Conservation (phyloP, 371 early-diverging fungal species). For the Mucor ambiguus region DNA sequence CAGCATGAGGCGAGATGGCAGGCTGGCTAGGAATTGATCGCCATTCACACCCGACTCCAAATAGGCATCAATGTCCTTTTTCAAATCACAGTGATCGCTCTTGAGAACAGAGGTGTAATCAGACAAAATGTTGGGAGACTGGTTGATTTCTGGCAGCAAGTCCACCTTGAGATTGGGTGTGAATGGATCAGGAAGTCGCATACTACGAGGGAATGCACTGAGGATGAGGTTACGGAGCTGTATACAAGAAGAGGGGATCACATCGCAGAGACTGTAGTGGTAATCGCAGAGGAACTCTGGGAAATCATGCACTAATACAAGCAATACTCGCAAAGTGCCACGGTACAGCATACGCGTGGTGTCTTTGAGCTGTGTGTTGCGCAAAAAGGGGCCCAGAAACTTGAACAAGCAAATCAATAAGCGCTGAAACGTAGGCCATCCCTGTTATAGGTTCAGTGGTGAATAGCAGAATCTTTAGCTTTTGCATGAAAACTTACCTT, state of each 20-base stretch:
- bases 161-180: constrained; percentile 95
- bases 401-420: constrained; percentile 81
- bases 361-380: constrained; percentile 66
- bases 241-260: constrained; percentile 91
- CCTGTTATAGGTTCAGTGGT: constrained; percentile 32
- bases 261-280: constrained; percentile 90
- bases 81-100: constrained; percentile 45
- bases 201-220: constrained; percentile 94
- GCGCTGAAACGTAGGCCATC: constrained; percentile 88
- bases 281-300: constrained; percentile 96
- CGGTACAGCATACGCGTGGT: constrained; percentile 86
- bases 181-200: constrained; percentile 97
- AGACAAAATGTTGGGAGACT: constrained; percentile 84
- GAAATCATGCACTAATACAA: constrained; percentile 96
- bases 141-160: constrained; percentile 81
- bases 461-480: not conserved
- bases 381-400: constrained; percentile 87
- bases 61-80: constrained; percentile 75
- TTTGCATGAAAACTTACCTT: constrained; percentile 35
- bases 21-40: not conserved
- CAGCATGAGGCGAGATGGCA: constrained; percentile 6
- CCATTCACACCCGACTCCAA: constrained; percentile 27
- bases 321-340: constrained; percentile 87
- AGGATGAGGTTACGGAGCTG: constrained; percentile 95
- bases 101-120: constrained; percentile 74